Base-by-base conservation (phyloP, 1,284 basidiomycete species). In the Cystobasidium pallidum region DNA sequence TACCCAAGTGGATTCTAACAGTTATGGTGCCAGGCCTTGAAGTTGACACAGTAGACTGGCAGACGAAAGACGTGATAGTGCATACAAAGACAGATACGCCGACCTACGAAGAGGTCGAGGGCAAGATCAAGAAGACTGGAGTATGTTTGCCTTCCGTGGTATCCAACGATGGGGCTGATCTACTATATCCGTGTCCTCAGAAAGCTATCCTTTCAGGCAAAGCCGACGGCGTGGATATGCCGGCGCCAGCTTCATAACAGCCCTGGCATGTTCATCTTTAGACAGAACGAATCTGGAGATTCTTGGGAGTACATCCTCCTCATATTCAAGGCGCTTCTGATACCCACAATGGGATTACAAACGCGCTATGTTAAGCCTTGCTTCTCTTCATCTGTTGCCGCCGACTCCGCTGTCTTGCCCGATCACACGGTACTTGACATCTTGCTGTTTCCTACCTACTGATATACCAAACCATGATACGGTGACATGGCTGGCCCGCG, bases 101-200 rank as follows among this genome's bases (percentile, higher is more conserved):
- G 13, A 41, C 43, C 24, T 70, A 61, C 49, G 59, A 62, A 10
- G 59, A 47, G 8, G 67, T 70, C 17, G 39, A 49, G 28, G 58
- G 32, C 21, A 70, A 70, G 67, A 70, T 70, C 19, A 57, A 21
- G 17, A 70, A 70, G 49, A 70, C 67, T 19, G 67, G 67, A 41
- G 67, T 70, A 43, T 8, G 67, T 54, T 19, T 30, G 36, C 54
- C 15, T 1, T n/a, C 36, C 11, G 2, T 19, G 11, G 17, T 47
- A 47, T 15, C 45, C 45, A 19, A 19, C 36, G n/a, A n/a, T 34
- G 36, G 28, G 19, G 26, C 15, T 13, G 13, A 11, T 28, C 34
- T 21, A 17, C 39, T 28, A 6, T 39, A 13, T 21, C 39, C 10
- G 32, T 39, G 36, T 21, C 39, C 10, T 30, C 58, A 70, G 67